A percentile compares a stretch with the other conserved stretches of the same genome.
Conservation (phyloP, 352 stramenopile genomes). For the Pseudoperonospora humuli region DNA sequence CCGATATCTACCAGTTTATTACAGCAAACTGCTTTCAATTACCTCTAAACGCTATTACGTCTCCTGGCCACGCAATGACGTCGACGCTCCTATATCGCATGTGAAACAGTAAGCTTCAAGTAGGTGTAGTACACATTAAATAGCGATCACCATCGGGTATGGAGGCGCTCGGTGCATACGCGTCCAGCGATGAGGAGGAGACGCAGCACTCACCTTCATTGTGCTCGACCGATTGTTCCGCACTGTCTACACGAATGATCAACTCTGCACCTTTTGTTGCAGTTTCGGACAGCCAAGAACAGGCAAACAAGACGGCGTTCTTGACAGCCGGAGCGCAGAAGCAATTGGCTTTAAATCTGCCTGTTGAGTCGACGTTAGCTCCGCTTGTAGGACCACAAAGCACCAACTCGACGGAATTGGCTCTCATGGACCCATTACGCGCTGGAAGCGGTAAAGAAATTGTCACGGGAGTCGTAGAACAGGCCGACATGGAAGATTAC, state of each 20-base stretch:
- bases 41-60: no score
- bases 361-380: slow-evolving; percentile 56
- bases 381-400: slow-evolving; percentile 36
- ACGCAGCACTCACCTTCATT: background rate
- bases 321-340: slow-evolving; percentile 27
- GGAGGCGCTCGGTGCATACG: slow-evolving; percentile 40
- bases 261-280: slow-evolving; percentile 50
- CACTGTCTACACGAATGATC: slow-evolving; percentile 27
- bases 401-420: slow-evolving; percentile 1
- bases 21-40: no score
- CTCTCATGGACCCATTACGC: slow-evolving; percentile 22
- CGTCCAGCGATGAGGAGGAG: slow-evolving; percentile 43
- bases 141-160: slow-evolving; percentile 5
- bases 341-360: slow-evolving; percentile 54
- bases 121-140: background rate
- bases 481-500: slow-evolving; percentile 59
- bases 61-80: background rate
- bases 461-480: slow-evolving; percentile 70
- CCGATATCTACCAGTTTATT: no score
- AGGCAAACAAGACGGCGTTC: slow-evolving; percentile 29
- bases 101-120: background rate
- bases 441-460: slow-evolving; percentile 59
- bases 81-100: background rate
- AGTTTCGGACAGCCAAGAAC: slow-evolving; percentile 20
- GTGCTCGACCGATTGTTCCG: slow-evolving; percentile 8